Conservation (phyloP, 805 yeast species). For the Candida fluviatilis region DNA sequence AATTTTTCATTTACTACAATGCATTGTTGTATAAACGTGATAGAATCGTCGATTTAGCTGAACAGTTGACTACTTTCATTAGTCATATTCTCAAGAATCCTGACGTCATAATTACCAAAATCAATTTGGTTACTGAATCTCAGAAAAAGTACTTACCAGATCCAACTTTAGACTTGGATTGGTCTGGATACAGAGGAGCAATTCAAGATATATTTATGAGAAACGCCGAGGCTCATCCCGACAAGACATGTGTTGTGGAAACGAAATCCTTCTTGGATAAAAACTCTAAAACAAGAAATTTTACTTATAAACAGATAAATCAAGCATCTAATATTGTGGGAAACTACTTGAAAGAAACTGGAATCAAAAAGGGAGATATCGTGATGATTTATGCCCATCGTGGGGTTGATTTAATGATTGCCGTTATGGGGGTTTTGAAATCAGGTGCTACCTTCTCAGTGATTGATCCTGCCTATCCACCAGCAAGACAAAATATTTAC, state of each 20-base stretch:
- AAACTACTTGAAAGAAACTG: constrained; percentile 75
- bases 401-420: constrained; percentile 94
- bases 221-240: constrained; percentile 82
- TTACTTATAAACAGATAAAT: constrained; percentile 83
- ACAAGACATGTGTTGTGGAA: constrained; percentile 87
- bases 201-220: constrained; percentile 92
- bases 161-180: constrained; percentile 82
- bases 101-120: constrained; percentile 48
- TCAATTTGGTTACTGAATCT: constrained; percentile 63
- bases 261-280: constrained; percentile 68
- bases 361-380: constrained; percentile 86
- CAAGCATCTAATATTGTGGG: constrained; percentile 93
- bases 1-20: constrained; percentile 60
- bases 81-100: constrained; percentile 32
- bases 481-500: constrained; percentile 93
- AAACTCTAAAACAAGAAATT: constrained; percentile 56
- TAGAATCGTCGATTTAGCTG: constrained; percentile 65
- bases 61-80: constrained; percentile 63
- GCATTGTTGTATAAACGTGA: constrained; percentile 66
- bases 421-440: constrained; percentile 95
- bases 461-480: constrained; percentile 98
- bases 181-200: constrained; percentile 90
- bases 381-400: constrained; percentile 98
- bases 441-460: constrained; percentile 99
- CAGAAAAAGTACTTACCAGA: constrained; percentile 71